Percentiles rank a stretch among this genome's conserved stretches.
phyloP scores from a whole-genome alignment of 148 eudicot genomes.

The Nyssa sinensis region DNA sequence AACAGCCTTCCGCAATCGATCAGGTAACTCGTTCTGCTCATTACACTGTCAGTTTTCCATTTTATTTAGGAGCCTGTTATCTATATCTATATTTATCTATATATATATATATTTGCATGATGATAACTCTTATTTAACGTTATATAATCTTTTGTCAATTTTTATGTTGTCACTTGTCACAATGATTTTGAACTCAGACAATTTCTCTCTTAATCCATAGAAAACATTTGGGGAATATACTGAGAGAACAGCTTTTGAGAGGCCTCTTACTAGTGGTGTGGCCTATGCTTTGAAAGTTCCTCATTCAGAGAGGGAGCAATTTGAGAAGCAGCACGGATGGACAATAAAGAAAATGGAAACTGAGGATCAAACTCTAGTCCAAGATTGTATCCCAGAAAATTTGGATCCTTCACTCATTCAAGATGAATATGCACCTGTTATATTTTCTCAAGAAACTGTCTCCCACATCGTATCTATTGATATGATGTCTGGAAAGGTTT shows the following conservation, averaged over 20 bases:
- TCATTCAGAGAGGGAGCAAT: constrained; percentile 67
- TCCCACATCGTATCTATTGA: constrained; percentile 87
- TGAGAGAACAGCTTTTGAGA: constrained; percentile 83
- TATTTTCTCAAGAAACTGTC: constrained; percentile 84
- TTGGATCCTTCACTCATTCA: constrained; percentile 75
- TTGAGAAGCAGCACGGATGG: constrained; percentile 88
- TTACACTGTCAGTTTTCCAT: no score
- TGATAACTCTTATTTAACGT: background rate
- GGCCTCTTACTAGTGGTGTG: constrained; percentile 96
- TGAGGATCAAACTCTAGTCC: constrained; percentile 77
- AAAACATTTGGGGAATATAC: constrained; percentile 85
- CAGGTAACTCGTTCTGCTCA: constrained; percentile 43
- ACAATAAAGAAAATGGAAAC: constrained; percentile 81
- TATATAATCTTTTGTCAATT: background rate
- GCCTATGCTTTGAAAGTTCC: constrained; percentile 88
- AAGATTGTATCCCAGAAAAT: constrained; percentile 67
- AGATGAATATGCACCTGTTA: constrained; percentile 97
- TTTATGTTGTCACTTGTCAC: background rate
- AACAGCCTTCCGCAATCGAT: constrained; percentile 77
- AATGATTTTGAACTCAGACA: constrained; percentile 4
- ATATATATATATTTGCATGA: no score
- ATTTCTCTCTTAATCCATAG: constrained; percentile 31
- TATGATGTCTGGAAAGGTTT: constrained; percentile 98
- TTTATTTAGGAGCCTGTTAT: no score
- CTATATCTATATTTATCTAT: no score